phyloP scores from a whole-genome alignment of 1,139 yeast species.

The Suhomyces terraborum region DNA sequence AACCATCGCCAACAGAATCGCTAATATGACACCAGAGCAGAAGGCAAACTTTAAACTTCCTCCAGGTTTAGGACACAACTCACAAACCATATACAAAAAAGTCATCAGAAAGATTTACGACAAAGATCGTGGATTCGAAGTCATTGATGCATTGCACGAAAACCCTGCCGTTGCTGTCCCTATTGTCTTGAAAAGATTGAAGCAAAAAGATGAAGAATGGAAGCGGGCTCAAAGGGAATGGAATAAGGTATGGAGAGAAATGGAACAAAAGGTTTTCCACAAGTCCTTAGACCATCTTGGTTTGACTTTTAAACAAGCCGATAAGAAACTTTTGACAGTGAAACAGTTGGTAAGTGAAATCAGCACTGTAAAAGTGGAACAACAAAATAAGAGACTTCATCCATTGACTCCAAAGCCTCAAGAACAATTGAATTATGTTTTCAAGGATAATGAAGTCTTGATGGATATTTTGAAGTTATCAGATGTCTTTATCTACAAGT shows the following conservation, averaged over 20 bases:
- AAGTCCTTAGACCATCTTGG: constrained; percentile 96
- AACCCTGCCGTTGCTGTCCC: constrained; percentile 96
- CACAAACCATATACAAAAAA: constrained; percentile 87
- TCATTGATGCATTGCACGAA: constrained; percentile 92
- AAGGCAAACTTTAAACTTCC: constrained; percentile 84
- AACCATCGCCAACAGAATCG: constrained; percentile 91
- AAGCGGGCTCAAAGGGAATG: constrained; percentile 97
- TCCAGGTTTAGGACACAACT: constrained; percentile 89
- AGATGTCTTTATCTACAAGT: constrained; percentile 66
- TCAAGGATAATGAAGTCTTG: constrained; percentile 68
- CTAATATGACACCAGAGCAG: constrained; percentile 90
- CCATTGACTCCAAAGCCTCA: constrained; percentile 87
- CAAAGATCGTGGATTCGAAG: constrained; percentile 93
- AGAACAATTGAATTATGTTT: constrained; percentile 71
- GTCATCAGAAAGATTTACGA: constrained; percentile 91
- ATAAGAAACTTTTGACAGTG: constrained; percentile 85
- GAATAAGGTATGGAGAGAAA: constrained; percentile 99
- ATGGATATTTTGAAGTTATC: constrained; percentile 73
- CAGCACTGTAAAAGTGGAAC: constrained; percentile 89
- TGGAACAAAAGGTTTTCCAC: constrained; percentile 92
- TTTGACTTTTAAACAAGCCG: constrained; percentile 92
- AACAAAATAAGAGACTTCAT: constrained; percentile 70
- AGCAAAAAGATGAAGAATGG: constrained; percentile 99
- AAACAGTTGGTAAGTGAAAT: constrained; percentile 90
- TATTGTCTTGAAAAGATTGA: constrained; percentile 82